Percentiles rank a stretch among this genome's conserved stretches.
Evolutionary conservation across 345 rosid genomes (phyloP).

Genomic region (Gossypium turneri): DNA sequence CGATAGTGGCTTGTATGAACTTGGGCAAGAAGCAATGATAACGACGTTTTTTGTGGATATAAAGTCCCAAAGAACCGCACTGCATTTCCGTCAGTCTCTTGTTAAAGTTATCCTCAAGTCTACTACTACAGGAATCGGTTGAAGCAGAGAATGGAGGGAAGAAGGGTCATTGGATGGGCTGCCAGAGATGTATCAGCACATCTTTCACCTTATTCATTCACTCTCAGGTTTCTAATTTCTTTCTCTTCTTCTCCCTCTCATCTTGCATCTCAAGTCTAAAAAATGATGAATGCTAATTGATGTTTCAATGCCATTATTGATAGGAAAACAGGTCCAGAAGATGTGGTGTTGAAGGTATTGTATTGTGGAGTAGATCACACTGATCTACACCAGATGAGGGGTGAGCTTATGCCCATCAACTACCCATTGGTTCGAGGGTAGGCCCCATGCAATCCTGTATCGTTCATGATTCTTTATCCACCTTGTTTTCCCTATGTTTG

Average conservation of each 20-base stretch:
- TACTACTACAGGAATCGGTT: neutral
- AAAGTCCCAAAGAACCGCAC: neutral
- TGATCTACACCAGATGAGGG: slow-evolving; percentile 64
- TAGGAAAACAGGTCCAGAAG: slow-evolving; percentile 50
- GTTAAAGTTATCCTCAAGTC: no score
- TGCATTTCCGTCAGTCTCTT: neutral
- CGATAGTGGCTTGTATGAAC: neutral
- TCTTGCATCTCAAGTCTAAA: neutral
- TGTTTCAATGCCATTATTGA: slow-evolving; percentile 3
- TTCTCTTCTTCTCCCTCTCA: neutral
- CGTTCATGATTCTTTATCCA: neutral
- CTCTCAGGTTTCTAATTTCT: slow-evolving; percentile 33
- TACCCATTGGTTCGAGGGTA: slow-evolving; percentile 91
- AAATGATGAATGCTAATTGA: neutral
- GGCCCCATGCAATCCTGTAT: neutral
- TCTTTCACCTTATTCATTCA: slow-evolving; percentile 49
- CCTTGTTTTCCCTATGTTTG: neutral
- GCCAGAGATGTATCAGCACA: slow-evolving; percentile 48
- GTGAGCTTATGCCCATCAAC: slow-evolving; percentile 49
- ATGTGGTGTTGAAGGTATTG: slow-evolving; percentile 42
- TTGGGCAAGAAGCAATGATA: neutral
- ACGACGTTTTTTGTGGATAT: neutral
- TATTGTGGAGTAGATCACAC: slow-evolving; percentile 57
- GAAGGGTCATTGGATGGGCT: slow-evolving; percentile 47
- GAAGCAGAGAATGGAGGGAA: slow-evolving; percentile 29